These are phyloP conservation scores for Pythium rhizo-oryzae DNA, from an alignment of 352 stramenopile species.

Conservation along the genomic window DNA sequence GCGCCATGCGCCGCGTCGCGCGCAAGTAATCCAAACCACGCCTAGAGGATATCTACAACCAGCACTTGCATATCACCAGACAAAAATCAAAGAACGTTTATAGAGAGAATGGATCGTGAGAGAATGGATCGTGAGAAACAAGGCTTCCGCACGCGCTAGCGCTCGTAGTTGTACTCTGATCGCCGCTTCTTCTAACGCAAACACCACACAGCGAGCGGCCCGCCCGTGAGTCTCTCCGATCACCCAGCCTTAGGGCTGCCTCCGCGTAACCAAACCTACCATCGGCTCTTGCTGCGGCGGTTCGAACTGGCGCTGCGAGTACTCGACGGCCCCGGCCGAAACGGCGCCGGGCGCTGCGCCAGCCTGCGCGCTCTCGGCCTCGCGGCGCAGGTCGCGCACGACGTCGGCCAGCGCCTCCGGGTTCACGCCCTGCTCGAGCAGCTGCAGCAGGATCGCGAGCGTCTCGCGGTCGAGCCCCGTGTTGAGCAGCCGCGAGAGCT, in stretches of 20 bases:
- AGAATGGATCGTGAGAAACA: neutral
- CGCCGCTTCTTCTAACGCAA: conserved; percentile 37
- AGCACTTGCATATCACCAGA: too few species aligned
- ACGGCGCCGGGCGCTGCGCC: neutral
- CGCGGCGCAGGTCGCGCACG: conserved; percentile 88
- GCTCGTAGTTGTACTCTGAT: conserved; percentile 27
- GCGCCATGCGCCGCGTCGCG: conserved; percentile 60
- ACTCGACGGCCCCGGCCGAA: conserved; percentile 6
- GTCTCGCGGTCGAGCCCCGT: conserved; percentile 90
- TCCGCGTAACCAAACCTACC: conserved; percentile 2
- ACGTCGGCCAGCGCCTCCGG: conserved; percentile 87
- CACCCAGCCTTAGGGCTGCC: neutral
- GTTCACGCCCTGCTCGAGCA: conserved; percentile 91
- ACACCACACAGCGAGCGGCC: neutral
- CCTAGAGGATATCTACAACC: neutral
- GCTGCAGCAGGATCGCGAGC: conserved; percentile 83
- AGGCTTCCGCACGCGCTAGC: neutral
- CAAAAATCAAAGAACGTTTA: neutral
- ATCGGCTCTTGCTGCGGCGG: conserved; percentile 29
- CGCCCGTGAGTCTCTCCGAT: neutral
- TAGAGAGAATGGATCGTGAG: neutral
- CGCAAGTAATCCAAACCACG: conserved; percentile 30
- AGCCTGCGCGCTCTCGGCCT: conserved; percentile 37
- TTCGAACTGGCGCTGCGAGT: conserved; percentile 24
- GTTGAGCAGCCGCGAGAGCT: conserved; percentile 90